These are phyloP conservation scores for Triticum aestivum DNA, from an alignment of 176 grass and related monocot genomes.

Conservation along the genomic window IWGSC_CS_RefSeq_v2.1 NC_057812.1:112298246-112298745, in stretches of 20 bases:
- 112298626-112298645: not conserved
- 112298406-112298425: not conserved
- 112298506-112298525: not conserved
- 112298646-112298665: not conserved
- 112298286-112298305: not conserved
- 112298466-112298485: not conserved
- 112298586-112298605: not conserved
- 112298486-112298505: not conserved
- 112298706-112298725: not conserved
- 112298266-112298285: not conserved
- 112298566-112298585: not conserved
- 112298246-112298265: not conserved
- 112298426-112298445: not conserved
- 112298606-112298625: not conserved
- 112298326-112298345: not conserved
- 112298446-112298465: not conserved
- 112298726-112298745: not conserved
- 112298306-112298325: too few relatives aligned
- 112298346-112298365: not conserved
- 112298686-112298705: not conserved
- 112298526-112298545: not conserved
- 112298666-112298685: not conserved
- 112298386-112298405: not conserved
- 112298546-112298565: too few relatives aligned
- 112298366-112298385: conserved; percentile 6